phyloP scores from a whole-genome alignment of 768 basidiomycete species.

The Dendrothele bispora region DNA sequence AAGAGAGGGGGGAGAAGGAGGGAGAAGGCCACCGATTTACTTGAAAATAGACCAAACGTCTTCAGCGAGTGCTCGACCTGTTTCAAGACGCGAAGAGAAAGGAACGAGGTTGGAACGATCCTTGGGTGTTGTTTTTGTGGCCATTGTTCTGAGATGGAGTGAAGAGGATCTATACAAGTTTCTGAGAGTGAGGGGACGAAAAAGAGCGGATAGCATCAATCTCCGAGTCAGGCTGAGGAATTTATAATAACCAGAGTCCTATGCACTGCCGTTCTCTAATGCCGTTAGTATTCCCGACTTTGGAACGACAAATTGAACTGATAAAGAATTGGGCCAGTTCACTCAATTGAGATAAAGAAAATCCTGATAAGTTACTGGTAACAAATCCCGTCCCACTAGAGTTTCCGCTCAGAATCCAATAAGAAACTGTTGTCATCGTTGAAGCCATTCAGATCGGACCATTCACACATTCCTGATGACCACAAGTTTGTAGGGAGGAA shows the following conservation, averaged over 20 bases:
- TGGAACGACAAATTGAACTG: neutral
- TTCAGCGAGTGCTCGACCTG: constrained; percentile 74
- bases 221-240: neutral
- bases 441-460: too few species aligned
- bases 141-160: constrained; percentile 1
- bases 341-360: too few species aligned
- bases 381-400: too few species aligned
- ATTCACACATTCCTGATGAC: too few species aligned
- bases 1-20: neutral
- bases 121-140: constrained; percentile 14
- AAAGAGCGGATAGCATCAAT: neutral
- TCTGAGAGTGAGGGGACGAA: neutral
- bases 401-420: too few species aligned
- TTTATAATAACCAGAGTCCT: neutral
- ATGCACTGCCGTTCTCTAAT: neutral
- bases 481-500: neutral
- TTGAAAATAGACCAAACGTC: constrained; percentile 95
- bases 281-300: neutral
- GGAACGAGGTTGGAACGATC: constrained; percentile 57
- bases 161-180: neutral
- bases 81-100: constrained; percentile 69
- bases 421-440: too few species aligned
- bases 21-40: constrained; percentile 38
- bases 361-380: too few species aligned
- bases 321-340: too few species aligned